These are phyloP conservation scores for Lentinula sp. DNA, from an alignment of 768 basidiomycete genomes.

Conservation along the genomic window DNA sequence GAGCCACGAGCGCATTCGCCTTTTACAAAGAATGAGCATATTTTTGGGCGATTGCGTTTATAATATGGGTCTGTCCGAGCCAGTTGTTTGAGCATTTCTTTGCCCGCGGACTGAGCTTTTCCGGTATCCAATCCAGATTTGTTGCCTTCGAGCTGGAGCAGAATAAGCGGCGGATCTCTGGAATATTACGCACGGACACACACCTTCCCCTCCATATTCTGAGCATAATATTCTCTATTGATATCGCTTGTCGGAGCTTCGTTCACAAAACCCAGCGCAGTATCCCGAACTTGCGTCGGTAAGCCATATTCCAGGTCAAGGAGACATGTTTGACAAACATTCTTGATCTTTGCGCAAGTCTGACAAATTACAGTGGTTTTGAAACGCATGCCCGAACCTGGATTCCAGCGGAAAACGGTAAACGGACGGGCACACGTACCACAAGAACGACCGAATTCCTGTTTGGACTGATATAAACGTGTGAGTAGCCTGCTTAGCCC, in stretches of 20 bases:
- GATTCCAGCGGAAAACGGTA: conserved; percentile 98
- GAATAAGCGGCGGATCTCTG: not conserved
- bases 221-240: conserved; percentile 92
- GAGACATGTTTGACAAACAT: conserved; percentile 96
- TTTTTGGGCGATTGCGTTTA: conserved; percentile 90
- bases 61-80: conserved; percentile 96
- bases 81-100: conserved; percentile 94
- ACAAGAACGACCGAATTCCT: conserved; percentile 93
- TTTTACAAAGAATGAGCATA: conserved; percentile 95
- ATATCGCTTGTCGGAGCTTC: conserved; percentile 96
- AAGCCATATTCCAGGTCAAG: conserved; percentile 94
- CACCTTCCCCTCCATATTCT: conserved; percentile 86
- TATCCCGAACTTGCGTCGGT: conserved; percentile 96
- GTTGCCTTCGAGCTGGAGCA: conserved; percentile 58
- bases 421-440: conserved; percentile 97
- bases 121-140: conserved; percentile 59
- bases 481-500: not conserved
- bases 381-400: conserved; percentile 87
- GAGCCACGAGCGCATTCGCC: conserved; percentile 89
- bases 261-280: conserved; percentile 78
- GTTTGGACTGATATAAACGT: conserved; percentile 67
- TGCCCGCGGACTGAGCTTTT: conserved; percentile 71
- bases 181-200: conserved; percentile 15
- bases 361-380: conserved; percentile 98
- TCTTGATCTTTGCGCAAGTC: conserved; percentile 94